A percentile compares a stretch with the other conserved stretches of the same genome.
phyloP scores from a whole-genome alignment of 176 grass and related monocot genomes.

The Eleusine indica region DNA sequence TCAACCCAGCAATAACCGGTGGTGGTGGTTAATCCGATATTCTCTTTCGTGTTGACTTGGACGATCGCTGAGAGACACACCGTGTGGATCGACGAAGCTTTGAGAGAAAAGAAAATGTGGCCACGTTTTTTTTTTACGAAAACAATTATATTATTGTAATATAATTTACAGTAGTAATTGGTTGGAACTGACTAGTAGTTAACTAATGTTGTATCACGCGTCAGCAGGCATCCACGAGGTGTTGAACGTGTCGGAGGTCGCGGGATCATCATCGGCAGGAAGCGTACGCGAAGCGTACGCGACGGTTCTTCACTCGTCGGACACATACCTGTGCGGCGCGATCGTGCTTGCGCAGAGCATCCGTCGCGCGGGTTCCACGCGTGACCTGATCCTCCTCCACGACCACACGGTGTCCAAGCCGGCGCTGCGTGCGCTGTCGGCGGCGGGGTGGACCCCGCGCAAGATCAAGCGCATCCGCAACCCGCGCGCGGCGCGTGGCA shows the following conservation, averaged over 20 bases:
- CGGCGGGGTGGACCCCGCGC: constrained; percentile 67
- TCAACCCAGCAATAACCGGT: too few species aligned
- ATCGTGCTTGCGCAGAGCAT: constrained; percentile 93
- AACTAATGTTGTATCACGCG: not conserved
- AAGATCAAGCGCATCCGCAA: constrained; percentile 81
- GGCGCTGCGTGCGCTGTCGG: constrained; percentile 57
- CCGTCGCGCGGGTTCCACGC: constrained; percentile 61
- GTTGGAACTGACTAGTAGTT: not conserved
- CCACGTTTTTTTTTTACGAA: not conserved
- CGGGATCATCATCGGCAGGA: not conserved
- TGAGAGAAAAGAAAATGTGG: not conserved
- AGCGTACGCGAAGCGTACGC: constrained; percentile 83
- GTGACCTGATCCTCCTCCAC: constrained; percentile 82
- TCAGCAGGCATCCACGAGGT: constrained; percentile 51
- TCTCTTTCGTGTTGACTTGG: constrained; percentile 29
- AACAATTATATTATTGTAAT: not conserved
- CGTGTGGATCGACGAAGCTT: not conserved
- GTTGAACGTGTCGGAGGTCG: constrained; percentile 21
- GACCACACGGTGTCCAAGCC: constrained; percentile 65
- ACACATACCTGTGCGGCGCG: constrained; percentile 86
- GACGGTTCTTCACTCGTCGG: constrained; percentile 96
- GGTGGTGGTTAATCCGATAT: not conserved
- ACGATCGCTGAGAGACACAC: not conserved
- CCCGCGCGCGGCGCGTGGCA: constrained; percentile 64
- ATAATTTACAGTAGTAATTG: not conserved